Evolutionary conservation across 345 rosid species (phyloP), one percentile per base, ranked within the genome.

Genomic region (Aquilaria malaccensis): DNA sequence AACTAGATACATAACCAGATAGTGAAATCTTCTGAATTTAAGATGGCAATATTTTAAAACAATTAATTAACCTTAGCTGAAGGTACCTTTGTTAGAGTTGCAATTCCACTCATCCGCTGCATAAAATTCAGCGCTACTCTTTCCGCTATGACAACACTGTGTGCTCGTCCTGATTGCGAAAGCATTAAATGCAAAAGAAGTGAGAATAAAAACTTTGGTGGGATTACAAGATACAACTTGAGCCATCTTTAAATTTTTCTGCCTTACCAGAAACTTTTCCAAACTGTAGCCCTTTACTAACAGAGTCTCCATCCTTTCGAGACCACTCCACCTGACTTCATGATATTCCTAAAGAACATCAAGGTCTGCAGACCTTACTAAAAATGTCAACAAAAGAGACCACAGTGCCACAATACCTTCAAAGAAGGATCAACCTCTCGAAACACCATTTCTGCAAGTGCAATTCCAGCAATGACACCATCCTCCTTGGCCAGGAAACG

Each of bases 61-160:
- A 37, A 3, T 3, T 37, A 1, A 37, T 37, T 37, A 37, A 3
- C 43, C 43, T 3, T 3, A 37, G 3, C 43, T 37, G 43, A 37
- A 32, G 52, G 62, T 53, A 90, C 97, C 95, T 85, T 88, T 53
- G 99, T 91, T 63, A 95, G 76, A 29, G 99, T 88, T 3, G 99
- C 99, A 72, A 91, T 88, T 67, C 96, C 99, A 60, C 97, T 95
- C 97, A 91, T 95, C 80, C 94, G 83, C 76, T 95, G 97, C 91
- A 95, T 86, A 74, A 91, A 95, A 69, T 95, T 91, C 57, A 95
- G 82, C 64, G 70, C 96, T 68, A 91, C 87, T 63, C 99, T 82
- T 81, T 95, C 99, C 12, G 97, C 88, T 59, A 85, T 85, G 71
- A 95, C 85, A 61, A 95, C 80, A 70, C 75, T 86, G 72, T 82